A percentile compares a stretch with the other conserved stretches of the same genome.
These are phyloP conservation scores for Rhododendron mucronatum DNA, from an alignment of 148 eudicot genomes.

Conservation along the genomic window DNA sequence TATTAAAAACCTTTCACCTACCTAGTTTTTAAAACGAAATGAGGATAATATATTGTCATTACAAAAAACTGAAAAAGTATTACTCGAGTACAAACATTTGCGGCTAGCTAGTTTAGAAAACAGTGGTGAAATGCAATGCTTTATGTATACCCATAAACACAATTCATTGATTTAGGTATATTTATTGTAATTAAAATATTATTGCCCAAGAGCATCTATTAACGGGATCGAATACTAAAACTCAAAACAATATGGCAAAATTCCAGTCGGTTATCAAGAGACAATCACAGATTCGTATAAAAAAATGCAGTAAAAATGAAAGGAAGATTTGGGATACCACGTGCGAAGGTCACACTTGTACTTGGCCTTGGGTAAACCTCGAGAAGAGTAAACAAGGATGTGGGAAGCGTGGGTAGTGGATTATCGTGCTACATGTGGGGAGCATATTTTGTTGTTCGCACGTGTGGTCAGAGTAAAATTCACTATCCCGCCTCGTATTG, in stretches of 20 bases:
- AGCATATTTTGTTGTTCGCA: background rate
- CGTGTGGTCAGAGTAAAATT: background rate
- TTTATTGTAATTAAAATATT: too few relatives aligned
- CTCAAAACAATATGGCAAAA: background rate
- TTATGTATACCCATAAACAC: too few relatives aligned
- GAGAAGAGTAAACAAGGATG: background rate
- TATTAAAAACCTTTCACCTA: too few relatives aligned
- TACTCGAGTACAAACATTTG: too few relatives aligned
- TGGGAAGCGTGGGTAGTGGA: background rate
- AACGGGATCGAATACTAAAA: too few relatives aligned
- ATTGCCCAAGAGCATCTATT: too few relatives aligned
- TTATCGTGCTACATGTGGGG: background rate
- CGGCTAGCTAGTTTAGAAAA: too few relatives aligned
- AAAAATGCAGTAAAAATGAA: background rate
- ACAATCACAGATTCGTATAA: background rate
- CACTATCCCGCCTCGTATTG: background rate
- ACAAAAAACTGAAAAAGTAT: too few relatives aligned
- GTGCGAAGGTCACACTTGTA: background rate
- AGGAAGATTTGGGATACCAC: background rate
- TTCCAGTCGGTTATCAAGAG: background rate
- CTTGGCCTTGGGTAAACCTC: background rate
- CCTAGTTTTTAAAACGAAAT: too few relatives aligned
- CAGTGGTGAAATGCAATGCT: too few relatives aligned
- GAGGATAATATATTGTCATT: too few relatives aligned
- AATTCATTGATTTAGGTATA: too few relatives aligned